phyloP scores from a whole-genome alignment of 1,284 basidiomycete species.

The Trichosporon sp. region DNA sequence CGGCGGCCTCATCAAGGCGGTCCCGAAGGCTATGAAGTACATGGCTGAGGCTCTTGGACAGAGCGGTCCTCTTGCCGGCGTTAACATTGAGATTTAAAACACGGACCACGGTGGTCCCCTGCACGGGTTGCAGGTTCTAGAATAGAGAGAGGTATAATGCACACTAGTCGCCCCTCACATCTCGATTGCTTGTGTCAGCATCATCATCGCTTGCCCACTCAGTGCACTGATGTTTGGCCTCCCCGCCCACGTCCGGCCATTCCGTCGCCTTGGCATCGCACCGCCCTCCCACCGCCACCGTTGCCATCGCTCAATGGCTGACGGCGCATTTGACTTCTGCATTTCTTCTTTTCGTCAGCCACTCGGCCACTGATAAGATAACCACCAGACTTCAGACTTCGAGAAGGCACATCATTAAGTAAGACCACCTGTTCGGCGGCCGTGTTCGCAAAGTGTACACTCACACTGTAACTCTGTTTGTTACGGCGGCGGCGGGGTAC shows the following conservation, averaged over 20 bases:
- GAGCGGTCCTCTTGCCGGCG: not conserved
- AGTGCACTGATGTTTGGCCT: too few relatives aligned
- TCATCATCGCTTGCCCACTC: too few relatives aligned
- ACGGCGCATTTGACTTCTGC: too few relatives aligned
- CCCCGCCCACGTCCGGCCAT: too few relatives aligned
- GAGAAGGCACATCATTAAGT: not conserved
- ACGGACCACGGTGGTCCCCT: too few relatives aligned
- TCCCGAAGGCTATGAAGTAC: not conserved
- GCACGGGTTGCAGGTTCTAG: not conserved
- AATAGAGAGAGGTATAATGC: not conserved
- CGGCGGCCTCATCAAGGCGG: not conserved
- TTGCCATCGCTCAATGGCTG: too few relatives aligned
- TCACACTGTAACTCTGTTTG: not conserved
- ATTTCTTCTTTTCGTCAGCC: too few relatives aligned
- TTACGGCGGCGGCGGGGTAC: too few relatives aligned
- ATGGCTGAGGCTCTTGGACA: not conserved
- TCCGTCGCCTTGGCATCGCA: too few relatives aligned
- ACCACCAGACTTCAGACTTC: not conserved
- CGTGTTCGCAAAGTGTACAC: not conserved
- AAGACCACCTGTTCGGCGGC: not conserved
- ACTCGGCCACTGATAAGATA: not conserved
- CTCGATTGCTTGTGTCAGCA: too few relatives aligned
- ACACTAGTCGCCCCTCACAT: not conserved
- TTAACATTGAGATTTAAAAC: not conserved
- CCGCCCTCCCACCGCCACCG: too few relatives aligned